A percentile compares a stretch with the other conserved stretches of the same genome.
phyloP scores from a whole-genome alignment of 2,329 filamentous ascomycete genomes.

The Paraphaeosphaeria minitans region DNA sequence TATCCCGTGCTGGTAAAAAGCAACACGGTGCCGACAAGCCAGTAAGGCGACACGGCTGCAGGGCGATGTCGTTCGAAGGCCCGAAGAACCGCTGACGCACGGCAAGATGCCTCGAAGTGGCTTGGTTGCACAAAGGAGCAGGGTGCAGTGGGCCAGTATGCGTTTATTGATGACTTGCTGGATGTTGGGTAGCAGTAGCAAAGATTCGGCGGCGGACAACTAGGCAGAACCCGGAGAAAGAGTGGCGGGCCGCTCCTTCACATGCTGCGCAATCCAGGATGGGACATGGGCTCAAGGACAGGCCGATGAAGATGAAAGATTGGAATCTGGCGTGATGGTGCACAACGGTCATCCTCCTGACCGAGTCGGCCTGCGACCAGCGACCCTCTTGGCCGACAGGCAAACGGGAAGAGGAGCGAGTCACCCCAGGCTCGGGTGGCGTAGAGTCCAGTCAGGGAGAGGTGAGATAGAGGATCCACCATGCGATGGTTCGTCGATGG shows the following conservation, averaged over 20 bases:
- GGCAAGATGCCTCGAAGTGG: conserved; percentile 33
- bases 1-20: conserved; percentile 30
- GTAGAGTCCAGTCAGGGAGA: conserved; percentile 25
- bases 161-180: conserved; percentile 20
- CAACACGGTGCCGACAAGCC: conserved; percentile 22
- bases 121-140: conserved; percentile 34
- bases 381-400: conserved; percentile 29
- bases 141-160: conserved; percentile 25
- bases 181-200: conserved; percentile 24
- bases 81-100: conserved; percentile 32
- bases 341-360: conserved; percentile 29
- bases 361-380: conserved; percentile 18
- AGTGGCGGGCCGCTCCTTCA: conserved; percentile 21
- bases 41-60: conserved; percentile 27
- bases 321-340: conserved; percentile 21
- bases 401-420: conserved; percentile 21
- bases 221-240: conserved; percentile 11
- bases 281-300: conserved; percentile 17
- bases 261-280: conserved; percentile 19
- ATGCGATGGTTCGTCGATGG: conserved; percentile 31
- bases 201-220: conserved; percentile 14
- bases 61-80: conserved; percentile 24
- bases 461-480: conserved; percentile 30
- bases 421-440: conserved; percentile 13
- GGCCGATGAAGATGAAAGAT: conserved; percentile 19